phyloP scores from a whole-genome alignment of 2,329 filamentous ascomycete species.

The Diaporthe sp. region DNA sequence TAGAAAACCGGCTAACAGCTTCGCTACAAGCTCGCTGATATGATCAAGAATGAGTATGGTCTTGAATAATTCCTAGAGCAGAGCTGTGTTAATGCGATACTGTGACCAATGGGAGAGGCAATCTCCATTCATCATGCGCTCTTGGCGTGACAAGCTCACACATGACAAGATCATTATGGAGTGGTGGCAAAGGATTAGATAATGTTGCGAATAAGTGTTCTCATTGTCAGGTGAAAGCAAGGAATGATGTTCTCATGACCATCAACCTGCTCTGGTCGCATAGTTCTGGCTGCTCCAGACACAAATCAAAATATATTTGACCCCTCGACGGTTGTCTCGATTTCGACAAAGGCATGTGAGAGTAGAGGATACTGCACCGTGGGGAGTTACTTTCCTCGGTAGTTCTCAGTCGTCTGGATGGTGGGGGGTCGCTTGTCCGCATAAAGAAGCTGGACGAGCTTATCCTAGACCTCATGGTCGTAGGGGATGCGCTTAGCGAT shows the following conservation, averaged over 20 bases:
- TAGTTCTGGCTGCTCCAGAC: not conserved
- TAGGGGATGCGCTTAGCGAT: not conserved
- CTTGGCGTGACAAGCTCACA: not conserved
- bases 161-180: not conserved
- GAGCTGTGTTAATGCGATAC: not conserved
- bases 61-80: not conserved
- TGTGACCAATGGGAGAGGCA: not conserved
- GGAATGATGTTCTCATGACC: not conserved
- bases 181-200: not conserved
- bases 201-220: not conserved
- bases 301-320: not conserved
- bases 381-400: not conserved
- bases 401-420: not conserved
- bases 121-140: not conserved
- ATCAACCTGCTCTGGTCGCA: not conserved
- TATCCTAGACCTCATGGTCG: conserved; percentile 6
- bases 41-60: not conserved
- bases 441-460: not conserved
- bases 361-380: not conserved
- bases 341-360: not conserved
- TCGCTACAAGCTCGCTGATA: not conserved
- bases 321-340: no score
- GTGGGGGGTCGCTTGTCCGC: not conserved
- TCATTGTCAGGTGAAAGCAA: not conserved
- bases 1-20: not conserved